These are phyloP conservation scores for Lactifluus hygrophoroides DNA, from an alignment of 768 basidiomycete genomes.

Conservation along the genomic window DNA sequence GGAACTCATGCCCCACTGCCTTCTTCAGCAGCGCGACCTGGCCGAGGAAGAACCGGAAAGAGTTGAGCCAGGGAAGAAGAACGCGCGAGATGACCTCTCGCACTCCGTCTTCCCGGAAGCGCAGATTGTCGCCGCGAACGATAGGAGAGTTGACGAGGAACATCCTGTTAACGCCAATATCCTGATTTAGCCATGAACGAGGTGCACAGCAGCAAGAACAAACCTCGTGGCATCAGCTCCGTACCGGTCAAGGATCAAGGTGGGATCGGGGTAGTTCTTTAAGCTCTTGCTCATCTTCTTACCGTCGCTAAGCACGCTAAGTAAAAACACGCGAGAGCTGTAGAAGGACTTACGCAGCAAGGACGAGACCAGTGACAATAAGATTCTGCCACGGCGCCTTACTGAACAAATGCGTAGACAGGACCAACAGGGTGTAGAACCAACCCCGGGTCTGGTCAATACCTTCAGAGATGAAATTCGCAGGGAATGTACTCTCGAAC, in stretches of 20 bases:
- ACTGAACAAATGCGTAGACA: slow-evolving; percentile 92
- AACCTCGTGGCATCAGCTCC: slow-evolving; percentile 94
- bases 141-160: slow-evolving; percentile 99
- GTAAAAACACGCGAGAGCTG: background rate
- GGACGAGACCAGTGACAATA: slow-evolving; percentile 91
- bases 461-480: slow-evolving; percentile 95
- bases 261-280: slow-evolving; percentile 95
- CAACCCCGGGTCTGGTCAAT: slow-evolving; percentile 99
- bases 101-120: slow-evolving; percentile 97
- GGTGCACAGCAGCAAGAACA: background rate
- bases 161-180: slow-evolving; percentile 45
- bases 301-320: slow-evolving; percentile 56
- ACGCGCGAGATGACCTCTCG: slow-evolving; percentile 95
- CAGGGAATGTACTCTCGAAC: slow-evolving; percentile 82
- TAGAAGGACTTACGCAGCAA: slow-evolving; percentile 64
- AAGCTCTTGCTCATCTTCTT: slow-evolving; percentile 99
- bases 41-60: slow-evolving; percentile 98
- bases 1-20: slow-evolving; percentile 64
- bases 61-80: slow-evolving; percentile 95
- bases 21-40: slow-evolving; percentile 85
- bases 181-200: background rate
- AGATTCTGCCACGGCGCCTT: slow-evolving; percentile 97
- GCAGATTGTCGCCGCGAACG: slow-evolving; percentile 93
- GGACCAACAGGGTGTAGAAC: slow-evolving; percentile 97
- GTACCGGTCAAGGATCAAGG: slow-evolving; percentile 78